Conservation (phyloP, 2,329 filamentous ascomycete genomes). For the Didymella pinodella region DNA sequence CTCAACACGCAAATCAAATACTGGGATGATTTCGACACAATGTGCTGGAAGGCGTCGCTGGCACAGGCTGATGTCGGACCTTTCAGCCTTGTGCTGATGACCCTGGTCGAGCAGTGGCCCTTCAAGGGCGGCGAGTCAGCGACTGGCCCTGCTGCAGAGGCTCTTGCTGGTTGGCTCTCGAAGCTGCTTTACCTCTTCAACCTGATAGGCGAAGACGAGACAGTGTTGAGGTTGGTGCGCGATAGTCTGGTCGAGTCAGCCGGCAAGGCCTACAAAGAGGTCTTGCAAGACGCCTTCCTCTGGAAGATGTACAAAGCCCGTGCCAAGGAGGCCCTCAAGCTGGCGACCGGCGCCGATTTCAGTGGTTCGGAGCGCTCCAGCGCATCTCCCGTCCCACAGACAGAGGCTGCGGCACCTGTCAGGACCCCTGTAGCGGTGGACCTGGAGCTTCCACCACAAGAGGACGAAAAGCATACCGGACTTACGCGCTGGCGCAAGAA, state of each 20-base stretch:
- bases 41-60: slow-evolving; percentile 37
- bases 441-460: slow-evolving; percentile 50
- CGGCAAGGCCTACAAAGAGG: slow-evolving; percentile 38
- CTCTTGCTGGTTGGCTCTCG: slow-evolving; percentile 48
- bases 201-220: slow-evolving; percentile 48
- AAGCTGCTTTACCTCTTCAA: slow-evolving; percentile 48
- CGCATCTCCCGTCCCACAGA: slow-evolving; percentile 34
- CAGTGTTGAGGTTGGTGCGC: slow-evolving; percentile 36
- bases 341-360: slow-evolving; percentile 46
- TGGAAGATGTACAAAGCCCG: slow-evolving; percentile 51
- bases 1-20: slow-evolving; percentile 83
- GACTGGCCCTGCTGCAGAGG: slow-evolving; percentile 37
- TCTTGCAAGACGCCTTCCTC: slow-evolving; percentile 46
- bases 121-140: slow-evolving; percentile 58
- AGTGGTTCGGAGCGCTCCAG: slow-evolving; percentile 47
- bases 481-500: slow-evolving; percentile 75
- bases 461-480: slow-evolving; percentile 55
- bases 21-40: slow-evolving; percentile 71
- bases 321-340: slow-evolving; percentile 45
- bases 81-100: slow-evolving; percentile 72
- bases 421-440: slow-evolving; percentile 28
- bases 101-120: slow-evolving; percentile 78
- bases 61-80: slow-evolving; percentile 34
- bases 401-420: slow-evolving; percentile 24
- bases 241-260: slow-evolving; percentile 42